Conservation (phyloP, 1,139 yeast species). For the Pichia sp. region DNA sequence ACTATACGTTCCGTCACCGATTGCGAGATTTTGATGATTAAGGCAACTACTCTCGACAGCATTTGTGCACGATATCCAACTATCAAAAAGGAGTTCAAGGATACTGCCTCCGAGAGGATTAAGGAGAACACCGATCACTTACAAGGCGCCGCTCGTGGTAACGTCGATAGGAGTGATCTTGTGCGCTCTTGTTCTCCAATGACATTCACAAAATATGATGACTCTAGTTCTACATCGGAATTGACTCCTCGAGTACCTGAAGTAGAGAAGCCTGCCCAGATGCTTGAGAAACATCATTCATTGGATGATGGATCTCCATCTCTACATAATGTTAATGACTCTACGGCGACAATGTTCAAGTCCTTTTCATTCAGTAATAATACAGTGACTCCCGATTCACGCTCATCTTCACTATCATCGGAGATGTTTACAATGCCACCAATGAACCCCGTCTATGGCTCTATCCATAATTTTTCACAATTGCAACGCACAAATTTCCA, state of each 20-base stretch:
- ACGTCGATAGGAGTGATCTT: not conserved
- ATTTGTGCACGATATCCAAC: conserved; percentile 53
- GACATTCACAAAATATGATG: not conserved
- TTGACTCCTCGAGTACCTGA: not conserved
- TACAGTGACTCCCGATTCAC: not conserved
- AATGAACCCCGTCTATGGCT: conserved; percentile 21
- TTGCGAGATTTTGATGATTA: conserved; percentile 53
- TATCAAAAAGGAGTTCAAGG: conserved; percentile 49
- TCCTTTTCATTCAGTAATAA: conserved; percentile 7
- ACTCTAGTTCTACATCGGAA: not conserved
- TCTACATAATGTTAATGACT: not conserved
- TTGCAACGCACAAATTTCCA: conserved; percentile 28
- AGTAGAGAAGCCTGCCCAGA: too few species aligned
- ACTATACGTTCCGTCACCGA: conserved; percentile 54
- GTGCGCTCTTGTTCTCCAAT: not conserved
- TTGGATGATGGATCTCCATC: not conserved
- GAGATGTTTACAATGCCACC: conserved; percentile 19
- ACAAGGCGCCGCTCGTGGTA: not conserved
- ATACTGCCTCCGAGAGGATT: conserved; percentile 48
- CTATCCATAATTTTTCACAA: conserved; percentile 20
- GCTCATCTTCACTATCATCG: not conserved
- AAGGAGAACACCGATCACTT: not conserved
- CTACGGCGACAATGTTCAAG: conserved; percentile 5
- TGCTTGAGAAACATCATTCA: not conserved
- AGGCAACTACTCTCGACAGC: conserved; percentile 43